Base-by-base conservation (phyloP, 257 asterid species). In the Forsythia suspensa region DNA sequence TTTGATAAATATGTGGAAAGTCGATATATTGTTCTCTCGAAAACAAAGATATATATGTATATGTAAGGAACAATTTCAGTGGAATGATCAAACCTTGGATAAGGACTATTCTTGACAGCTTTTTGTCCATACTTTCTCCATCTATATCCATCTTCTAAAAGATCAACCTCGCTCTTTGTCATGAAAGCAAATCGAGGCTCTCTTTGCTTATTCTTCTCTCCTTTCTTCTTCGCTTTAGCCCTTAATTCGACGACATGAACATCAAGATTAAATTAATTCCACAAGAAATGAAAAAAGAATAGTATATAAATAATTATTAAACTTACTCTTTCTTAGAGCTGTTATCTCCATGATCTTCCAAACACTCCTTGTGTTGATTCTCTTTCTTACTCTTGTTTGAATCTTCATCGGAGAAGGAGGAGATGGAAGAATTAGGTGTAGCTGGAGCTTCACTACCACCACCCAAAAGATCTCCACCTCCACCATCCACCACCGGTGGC, bases 51-150 rank as follows among this genome's bases (percentile, higher is more conserved):
- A 51, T 3, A 11, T 13, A 48, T 12, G 6, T 48, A 13, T 41
- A 41, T 41, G 15, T 0, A 42, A 42, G 0, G 51, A 11, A 11
- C 34, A 29, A 29, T 29, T 29, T 72, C 65, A 20, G 36, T 44
- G 34, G 18, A 11, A 41, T n/a, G n/a, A n/a, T 10, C n/a, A 55
- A 52, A 86, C 97, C 97, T 93, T 52, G 97, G 97, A 79, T 93
- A 93, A 74, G 97, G 91, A 80, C 97, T 93, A 76, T 93, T 93
- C 77, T 93, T 93, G 29, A 93, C 97, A 21, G 97, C 97, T 39
- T 92, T 92, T 74, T 91, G 97, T 8, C 97, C 97, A 78, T 92
- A 92, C 83, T 92, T 92, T 83, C 97, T 91, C 97, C 97, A 92
- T 87, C 93, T 85, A 57, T 91, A 92, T 57, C 97, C 97, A 78